Conservation (phyloP, 163 green algal genomes). For the Scenedesmus sp. region DNA sequence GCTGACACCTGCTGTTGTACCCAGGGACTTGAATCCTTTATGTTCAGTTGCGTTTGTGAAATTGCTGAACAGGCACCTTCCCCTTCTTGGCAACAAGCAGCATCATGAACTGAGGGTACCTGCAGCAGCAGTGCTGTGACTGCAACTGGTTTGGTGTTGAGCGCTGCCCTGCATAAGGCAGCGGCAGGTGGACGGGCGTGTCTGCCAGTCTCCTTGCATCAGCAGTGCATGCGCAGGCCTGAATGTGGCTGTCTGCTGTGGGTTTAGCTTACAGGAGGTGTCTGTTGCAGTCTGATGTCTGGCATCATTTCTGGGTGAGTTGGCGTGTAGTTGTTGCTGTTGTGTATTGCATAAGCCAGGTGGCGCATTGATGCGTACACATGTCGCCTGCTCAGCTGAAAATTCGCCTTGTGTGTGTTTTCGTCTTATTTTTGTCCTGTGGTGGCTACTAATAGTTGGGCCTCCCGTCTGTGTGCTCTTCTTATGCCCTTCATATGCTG, state of each 20-base stretch:
- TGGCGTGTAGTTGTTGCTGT: not conserved
- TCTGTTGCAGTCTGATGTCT: not conserved
- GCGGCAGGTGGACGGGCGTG: not conserved
- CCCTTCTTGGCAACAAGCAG: too few relatives aligned
- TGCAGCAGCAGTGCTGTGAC: too few relatives aligned
- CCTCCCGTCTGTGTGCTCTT: too few relatives aligned
- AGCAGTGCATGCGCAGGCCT: not conserved
- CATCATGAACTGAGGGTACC: too few relatives aligned
- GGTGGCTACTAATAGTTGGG: too few relatives aligned
- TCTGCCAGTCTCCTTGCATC: not conserved
- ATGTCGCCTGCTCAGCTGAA: not conserved
- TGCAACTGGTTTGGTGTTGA: not conserved
- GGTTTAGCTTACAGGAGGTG: not conserved
- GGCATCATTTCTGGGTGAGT: not conserved
- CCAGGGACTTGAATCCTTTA: too few relatives aligned
- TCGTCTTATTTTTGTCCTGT: too few relatives aligned
- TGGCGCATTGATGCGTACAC: not conserved
- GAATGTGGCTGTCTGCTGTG: not conserved
- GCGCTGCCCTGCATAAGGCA: not conserved
- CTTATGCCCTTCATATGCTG: too few relatives aligned
- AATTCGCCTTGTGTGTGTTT: not conserved
- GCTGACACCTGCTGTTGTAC: too few relatives aligned
- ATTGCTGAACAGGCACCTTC: too few relatives aligned
- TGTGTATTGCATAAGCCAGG: not conserved
- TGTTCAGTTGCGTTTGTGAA: too few relatives aligned